These are phyloP conservation scores for Fusarium hostae DNA, from an alignment of 2,329 filamentous ascomycete genomes.

Conservation along the genomic window DNA sequence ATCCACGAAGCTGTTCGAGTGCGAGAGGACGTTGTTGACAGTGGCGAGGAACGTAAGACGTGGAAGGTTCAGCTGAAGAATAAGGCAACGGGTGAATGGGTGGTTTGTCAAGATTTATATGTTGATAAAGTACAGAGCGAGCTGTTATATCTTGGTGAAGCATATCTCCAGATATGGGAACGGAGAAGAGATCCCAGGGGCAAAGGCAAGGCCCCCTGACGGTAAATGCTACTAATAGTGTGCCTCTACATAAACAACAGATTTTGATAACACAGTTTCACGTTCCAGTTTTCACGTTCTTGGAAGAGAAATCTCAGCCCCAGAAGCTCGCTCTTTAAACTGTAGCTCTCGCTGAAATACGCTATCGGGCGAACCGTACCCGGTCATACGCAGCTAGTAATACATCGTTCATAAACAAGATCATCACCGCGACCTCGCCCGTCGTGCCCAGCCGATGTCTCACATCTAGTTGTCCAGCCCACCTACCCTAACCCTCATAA, in stretches of 20 bases:
- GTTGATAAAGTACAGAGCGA: conserved; percentile 91
- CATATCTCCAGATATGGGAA: conserved; percentile 97
- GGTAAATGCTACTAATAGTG: conserved; percentile 5
- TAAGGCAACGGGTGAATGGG: conserved; percentile 85
- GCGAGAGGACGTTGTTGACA: conserved; percentile 87
- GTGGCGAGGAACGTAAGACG: conserved; percentile 85
- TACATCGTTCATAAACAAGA: conserved; percentile 27
- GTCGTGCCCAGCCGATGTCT: conserved; percentile 12
- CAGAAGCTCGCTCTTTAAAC: conserved; percentile 33
- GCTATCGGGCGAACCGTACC: conserved; percentile 25
- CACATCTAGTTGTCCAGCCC: conserved; percentile 11
- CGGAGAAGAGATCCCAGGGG: conserved; percentile 68
- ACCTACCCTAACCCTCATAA: conserved; percentile 33
- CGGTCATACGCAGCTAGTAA: conserved; percentile 35
- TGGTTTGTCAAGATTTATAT: conserved; percentile 92
- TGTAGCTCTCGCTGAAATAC: conserved; percentile 36
- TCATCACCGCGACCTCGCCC: conserved; percentile 1
- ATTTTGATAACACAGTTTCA: conserved; percentile 31
- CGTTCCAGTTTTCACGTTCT: background rate
- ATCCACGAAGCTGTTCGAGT: conserved; percentile 84
- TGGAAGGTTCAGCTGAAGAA: conserved; percentile 95
- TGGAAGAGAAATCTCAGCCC: conserved; percentile 26
- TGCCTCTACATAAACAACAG: background rate
- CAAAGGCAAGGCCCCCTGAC: conserved; percentile 48
- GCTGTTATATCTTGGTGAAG: conserved; percentile 90